These are phyloP conservation scores for Geotrichum carabidarum DNA, from an alignment of 1,139 yeast genomes.

Conservation along the genomic window DNA sequence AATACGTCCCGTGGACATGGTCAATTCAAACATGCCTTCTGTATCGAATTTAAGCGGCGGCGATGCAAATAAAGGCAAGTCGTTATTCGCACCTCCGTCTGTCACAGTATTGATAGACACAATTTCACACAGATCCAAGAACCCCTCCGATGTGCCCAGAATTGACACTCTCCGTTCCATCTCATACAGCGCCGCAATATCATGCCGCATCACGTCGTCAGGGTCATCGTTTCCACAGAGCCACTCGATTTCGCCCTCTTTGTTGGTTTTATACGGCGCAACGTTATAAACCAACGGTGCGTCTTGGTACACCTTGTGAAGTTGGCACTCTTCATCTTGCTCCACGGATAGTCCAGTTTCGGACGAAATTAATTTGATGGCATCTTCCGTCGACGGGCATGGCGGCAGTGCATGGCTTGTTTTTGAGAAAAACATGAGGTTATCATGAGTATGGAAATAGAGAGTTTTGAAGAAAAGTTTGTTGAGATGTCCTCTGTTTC, in stretches of 20 bases:
- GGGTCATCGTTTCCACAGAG: constrained; percentile 38
- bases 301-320: constrained; percentile 25
- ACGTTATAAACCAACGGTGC: constrained; percentile 44
- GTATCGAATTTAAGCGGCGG: constrained; percentile 19
- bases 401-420: constrained; percentile 62
- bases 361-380: neutral
- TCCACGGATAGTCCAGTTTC: neutral
- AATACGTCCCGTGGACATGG: constrained; percentile 42
- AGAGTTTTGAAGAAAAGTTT: constrained; percentile 50
- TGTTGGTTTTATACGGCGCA: constrained; percentile 48
- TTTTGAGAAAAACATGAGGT: constrained; percentile 55
- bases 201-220: constrained; percentile 47
- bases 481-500: constrained; percentile 33
- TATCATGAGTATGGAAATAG: constrained; percentile 61
- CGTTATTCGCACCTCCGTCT: constrained; percentile 19
- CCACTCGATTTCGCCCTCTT: constrained; percentile 56
- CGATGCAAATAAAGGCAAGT: constrained; percentile 8
- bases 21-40: constrained; percentile 49
- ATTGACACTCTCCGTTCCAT: constrained; percentile 56
- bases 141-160: constrained; percentile 54
- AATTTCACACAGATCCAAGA: constrained; percentile 56
- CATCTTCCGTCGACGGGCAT: constrained; percentile 36
- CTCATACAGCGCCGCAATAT: constrained; percentile 55
- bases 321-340: neutral
- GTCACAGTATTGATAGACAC: constrained; percentile 33